Conservation (phyloP, 768 basidiomycete species). For the Neoboletus brunneissimus region DNA sequence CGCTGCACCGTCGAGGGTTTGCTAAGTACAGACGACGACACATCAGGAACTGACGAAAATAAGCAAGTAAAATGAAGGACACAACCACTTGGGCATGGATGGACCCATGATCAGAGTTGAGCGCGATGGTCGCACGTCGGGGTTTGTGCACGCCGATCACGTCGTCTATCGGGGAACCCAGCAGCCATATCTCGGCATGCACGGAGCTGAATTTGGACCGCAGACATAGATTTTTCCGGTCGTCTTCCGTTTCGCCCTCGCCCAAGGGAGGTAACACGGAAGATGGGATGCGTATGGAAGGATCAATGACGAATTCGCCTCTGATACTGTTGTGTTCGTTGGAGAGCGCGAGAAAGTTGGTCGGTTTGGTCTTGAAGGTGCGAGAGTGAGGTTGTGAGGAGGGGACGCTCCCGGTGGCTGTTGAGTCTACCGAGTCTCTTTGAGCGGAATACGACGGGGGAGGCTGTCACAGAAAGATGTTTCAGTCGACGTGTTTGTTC, state of each 20-base stretch:
- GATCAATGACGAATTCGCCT: constrained; percentile 43
- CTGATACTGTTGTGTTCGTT: constrained; percentile 6
- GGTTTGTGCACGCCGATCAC: constrained; percentile 4
- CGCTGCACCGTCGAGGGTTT: constrained; percentile 4
- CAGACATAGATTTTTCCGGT: constrained; percentile 40
- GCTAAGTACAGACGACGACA: background rate
- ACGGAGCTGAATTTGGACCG: constrained; percentile 35
- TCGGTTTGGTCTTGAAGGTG: constrained; percentile 28
- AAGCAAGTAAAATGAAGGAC: background rate
- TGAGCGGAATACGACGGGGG: constrained; percentile 25
- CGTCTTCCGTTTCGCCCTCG: constrained; percentile 34
- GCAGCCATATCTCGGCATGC: constrained; percentile 40
- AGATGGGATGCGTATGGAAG: constrained; percentile 38
- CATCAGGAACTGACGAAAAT: background rate
- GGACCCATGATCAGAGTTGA: constrained; percentile 16
- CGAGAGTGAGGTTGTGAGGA: background rate
- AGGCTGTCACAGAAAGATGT: constrained; percentile 6
- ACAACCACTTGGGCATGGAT: constrained; percentile 19
- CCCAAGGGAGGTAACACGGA: constrained; percentile 39
- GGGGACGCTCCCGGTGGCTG: background rate
- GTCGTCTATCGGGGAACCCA: constrained; percentile 3
- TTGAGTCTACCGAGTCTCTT: background rate
- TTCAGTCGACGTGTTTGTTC: background rate
- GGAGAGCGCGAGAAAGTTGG: constrained; percentile 22
- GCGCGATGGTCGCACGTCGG: constrained; percentile 21